These are phyloP conservation scores for Fusarium sororula DNA, from an alignment of 2,329 filamentous ascomycete genomes.

Conservation along the genomic window DNA sequence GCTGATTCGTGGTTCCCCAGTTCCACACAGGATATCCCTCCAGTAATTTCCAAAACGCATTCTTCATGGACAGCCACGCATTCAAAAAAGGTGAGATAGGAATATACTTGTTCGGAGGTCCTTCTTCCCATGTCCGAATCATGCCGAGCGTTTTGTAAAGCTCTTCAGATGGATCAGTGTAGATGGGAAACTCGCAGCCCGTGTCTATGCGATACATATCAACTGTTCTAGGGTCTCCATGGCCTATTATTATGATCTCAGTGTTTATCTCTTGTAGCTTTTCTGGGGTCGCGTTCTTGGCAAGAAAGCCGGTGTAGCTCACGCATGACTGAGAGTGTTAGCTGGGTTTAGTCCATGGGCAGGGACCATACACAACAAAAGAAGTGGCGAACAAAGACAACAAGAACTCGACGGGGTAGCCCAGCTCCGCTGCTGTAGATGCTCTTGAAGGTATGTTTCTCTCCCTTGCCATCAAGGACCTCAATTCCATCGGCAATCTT, in stretches of 20 bases:
- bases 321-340: conserved; percentile 9
- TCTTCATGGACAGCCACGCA: background rate
- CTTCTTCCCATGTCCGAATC: conserved; percentile 9
- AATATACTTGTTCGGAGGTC: conserved; percentile 2
- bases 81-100: background rate
- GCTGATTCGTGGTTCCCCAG: conserved; percentile 3
- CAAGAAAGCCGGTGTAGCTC: conserved; percentile 13
- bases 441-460: conserved; percentile 17
- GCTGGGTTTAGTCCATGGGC: accelerated
- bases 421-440: conserved; percentile 7
- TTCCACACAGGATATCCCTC: background rate
- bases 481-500: background rate
- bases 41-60: background rate
- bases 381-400: conserved; percentile 29
- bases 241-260: conserved; percentile 13
- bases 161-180: conserved; percentile 15
- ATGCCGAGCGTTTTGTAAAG: conserved; percentile 18
- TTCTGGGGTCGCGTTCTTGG: conserved; percentile 7
- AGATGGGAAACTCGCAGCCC: conserved; percentile 20
- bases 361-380: conserved; percentile 6
- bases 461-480: conserved; percentile 4
- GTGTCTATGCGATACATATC: conserved; percentile 24
- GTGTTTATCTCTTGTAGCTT: conserved; percentile 14
- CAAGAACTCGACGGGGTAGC: background rate
- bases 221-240: background rate